A percentile compares a stretch with the other conserved stretches of the same genome.
These are phyloP conservation scores for Mortierella hygrophila DNA, from an alignment of 192 early-diverging fungal genomes.

Conservation along the genomic window DNA sequence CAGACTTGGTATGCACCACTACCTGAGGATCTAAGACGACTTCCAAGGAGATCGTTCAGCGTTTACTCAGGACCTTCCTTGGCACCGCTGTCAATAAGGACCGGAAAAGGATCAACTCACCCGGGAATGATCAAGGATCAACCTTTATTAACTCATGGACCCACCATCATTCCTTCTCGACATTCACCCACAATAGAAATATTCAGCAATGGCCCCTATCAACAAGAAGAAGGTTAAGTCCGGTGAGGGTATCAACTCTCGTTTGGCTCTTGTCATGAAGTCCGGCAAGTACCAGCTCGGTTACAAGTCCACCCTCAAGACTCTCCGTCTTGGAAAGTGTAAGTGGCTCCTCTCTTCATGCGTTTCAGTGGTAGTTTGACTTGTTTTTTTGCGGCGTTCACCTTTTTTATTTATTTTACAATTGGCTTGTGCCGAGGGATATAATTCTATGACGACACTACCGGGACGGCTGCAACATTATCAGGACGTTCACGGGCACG, in stretches of 20 bases:
- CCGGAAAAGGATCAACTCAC: not conserved
- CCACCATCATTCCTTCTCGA: not conserved
- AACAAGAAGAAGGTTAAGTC: conserved; percentile 88
- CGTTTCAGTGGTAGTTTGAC: not conserved
- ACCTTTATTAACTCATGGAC: conserved; percentile 17
- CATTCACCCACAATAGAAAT: conserved; percentile 15
- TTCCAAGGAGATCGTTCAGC: not conserved
- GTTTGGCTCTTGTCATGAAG: conserved; percentile 99
- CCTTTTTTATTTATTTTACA: not conserved
- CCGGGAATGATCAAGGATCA: conserved; percentile 11
- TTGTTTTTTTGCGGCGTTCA: not conserved
- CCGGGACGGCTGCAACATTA: not conserved
- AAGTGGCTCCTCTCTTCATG: conserved; percentile 42
- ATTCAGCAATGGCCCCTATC: conserved; percentile 67
- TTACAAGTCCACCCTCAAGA: conserved; percentile 99
- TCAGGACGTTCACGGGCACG: conserved; percentile 39
- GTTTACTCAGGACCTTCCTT: not conserved
- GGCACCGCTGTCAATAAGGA: not conserved
- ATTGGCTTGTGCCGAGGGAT: conserved; percentile 57
- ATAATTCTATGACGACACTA: not conserved
- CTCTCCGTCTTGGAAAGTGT: conserved; percentile 95
- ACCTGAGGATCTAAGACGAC: not conserved
- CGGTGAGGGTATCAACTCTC: conserved; percentile 97
- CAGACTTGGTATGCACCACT: conserved; percentile 50
- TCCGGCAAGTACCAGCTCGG: conserved; percentile 98